These are phyloP conservation scores for Hippophae gyantsensis DNA, from an alignment of 306 rosid species.

Conservation along the genomic window DNA sequence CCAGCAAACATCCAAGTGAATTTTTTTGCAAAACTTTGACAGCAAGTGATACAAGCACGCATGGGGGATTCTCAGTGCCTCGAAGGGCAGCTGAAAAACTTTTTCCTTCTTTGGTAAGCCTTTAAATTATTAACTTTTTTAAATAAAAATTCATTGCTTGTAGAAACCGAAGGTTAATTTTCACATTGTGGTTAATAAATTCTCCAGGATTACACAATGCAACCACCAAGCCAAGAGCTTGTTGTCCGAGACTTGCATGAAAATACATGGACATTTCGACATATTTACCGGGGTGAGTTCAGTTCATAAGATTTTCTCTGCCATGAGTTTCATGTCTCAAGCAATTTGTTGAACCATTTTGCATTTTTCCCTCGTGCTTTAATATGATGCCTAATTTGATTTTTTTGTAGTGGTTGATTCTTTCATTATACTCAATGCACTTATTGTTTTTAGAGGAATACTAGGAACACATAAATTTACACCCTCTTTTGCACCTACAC, in stretches of 20 bases:
- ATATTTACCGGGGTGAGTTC: conserved; percentile 74
- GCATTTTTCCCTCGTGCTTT: neutral
- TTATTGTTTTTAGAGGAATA: too few species aligned
- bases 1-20: conserved; percentile 82
- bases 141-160: neutral
- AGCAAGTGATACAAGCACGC: conserved; percentile 93
- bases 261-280: conserved; percentile 85
- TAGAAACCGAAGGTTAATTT: neutral
- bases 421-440: too few species aligned
- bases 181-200: conserved; percentile 3
- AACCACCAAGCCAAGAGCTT: conserved; percentile 88
- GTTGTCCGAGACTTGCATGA: conserved; percentile 88
- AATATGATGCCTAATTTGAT: too few species aligned
- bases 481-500: too few species aligned
- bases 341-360: too few species aligned
- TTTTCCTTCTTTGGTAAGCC: conserved; percentile 70
- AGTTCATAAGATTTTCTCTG: neutral
- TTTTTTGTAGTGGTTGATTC: too few species aligned
- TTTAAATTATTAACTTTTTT: neutral
- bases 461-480: too few species aligned
- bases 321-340: neutral
- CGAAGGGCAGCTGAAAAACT: conserved; percentile 94
- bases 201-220: conserved; percentile 77
- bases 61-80: conserved; percentile 91
- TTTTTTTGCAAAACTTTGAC: conserved; percentile 96